Conservation (phyloP, 1,139 yeast species). For the Citeromyces hawaiiensis region DNA sequence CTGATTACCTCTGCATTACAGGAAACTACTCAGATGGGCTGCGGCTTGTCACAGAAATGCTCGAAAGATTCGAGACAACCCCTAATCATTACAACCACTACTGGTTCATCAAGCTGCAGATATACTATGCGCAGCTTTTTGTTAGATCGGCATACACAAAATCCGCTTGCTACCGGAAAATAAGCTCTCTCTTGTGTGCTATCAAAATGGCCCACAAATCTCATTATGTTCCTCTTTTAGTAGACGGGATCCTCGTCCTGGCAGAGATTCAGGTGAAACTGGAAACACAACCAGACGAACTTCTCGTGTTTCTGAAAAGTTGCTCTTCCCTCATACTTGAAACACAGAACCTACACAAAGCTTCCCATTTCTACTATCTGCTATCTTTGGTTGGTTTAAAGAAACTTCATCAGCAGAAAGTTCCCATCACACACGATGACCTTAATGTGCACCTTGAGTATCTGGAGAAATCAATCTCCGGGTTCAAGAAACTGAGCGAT, state of each 20-base stretch:
- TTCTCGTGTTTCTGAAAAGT: neutral
- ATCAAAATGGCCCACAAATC: constrained; percentile 25
- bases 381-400: constrained; percentile 18
- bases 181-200: constrained; percentile 31
- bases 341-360: neutral
- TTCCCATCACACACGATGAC: constrained; percentile 6
- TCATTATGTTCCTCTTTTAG: constrained; percentile 24
- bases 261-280: constrained; percentile 24
- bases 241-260: constrained; percentile 27
- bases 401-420: constrained; percentile 3
- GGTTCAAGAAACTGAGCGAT: constrained; percentile 24
- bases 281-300: constrained; percentile 12
- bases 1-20: constrained; percentile 10
- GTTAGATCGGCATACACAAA: constrained; percentile 22
- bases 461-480: constrained; percentile 28
- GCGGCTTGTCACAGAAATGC: constrained; percentile 17
- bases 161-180: constrained; percentile 17
- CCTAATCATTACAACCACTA: constrained; percentile 20
- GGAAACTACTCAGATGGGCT: constrained; percentile 22
- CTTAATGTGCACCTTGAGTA: constrained; percentile 18
- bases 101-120: constrained; percentile 27
- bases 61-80: constrained; percentile 14
- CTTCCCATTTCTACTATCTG: constrained; percentile 16
- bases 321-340: neutral
- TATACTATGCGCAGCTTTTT: constrained; percentile 29